Conservation (phyloP, 192 early-diverging fungal species). For the Umbelopsis sp. region DNA sequence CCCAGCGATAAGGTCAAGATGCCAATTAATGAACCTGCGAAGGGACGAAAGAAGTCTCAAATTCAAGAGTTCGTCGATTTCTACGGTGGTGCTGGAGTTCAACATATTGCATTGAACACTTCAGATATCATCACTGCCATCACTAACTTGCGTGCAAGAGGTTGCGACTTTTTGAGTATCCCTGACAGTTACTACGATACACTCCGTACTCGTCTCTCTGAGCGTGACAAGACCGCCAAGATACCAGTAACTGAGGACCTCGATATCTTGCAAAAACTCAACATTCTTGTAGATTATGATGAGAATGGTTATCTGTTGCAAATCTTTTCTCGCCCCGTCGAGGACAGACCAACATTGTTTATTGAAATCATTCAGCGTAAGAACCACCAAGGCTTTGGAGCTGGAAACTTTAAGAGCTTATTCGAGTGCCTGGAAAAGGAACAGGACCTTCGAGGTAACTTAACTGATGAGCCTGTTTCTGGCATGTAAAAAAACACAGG, state of each 20-base stretch:
- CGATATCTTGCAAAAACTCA: conserved; percentile 76
- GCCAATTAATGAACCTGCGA: conserved; percentile 97
- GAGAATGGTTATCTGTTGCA: conserved; percentile 96
- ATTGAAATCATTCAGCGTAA: conserved; percentile 97
- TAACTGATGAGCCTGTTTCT: conserved; percentile 39
- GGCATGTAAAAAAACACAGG: not conserved
- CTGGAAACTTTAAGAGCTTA: conserved; percentile 97
- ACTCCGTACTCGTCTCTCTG: conserved; percentile 67
- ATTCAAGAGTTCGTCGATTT: conserved; percentile 92
- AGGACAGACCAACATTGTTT: conserved; percentile 96
- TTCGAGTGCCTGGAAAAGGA: conserved; percentile 96
- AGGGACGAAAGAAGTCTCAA: conserved; percentile 92
- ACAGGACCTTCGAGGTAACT: conserved; percentile 89
- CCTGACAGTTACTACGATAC: conserved; percentile 89
- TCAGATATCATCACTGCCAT: conserved; percentile 86
- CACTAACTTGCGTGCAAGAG: conserved; percentile 77
- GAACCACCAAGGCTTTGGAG: conserved; percentile 92
- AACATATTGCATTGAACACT: conserved; percentile 95
- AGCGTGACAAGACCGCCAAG: conserved; percentile 54
- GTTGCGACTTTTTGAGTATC: conserved; percentile 87
- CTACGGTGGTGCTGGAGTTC: conserved; percentile 81
- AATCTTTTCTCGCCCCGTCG: conserved; percentile 88
- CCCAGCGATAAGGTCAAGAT: conserved; percentile 91
- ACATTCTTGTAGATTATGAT: conserved; percentile 96
- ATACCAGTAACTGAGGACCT: conserved; percentile 82